phyloP scores from a whole-genome alignment of 345 rosid species.

The Pseudoturritis turrita region DNA sequence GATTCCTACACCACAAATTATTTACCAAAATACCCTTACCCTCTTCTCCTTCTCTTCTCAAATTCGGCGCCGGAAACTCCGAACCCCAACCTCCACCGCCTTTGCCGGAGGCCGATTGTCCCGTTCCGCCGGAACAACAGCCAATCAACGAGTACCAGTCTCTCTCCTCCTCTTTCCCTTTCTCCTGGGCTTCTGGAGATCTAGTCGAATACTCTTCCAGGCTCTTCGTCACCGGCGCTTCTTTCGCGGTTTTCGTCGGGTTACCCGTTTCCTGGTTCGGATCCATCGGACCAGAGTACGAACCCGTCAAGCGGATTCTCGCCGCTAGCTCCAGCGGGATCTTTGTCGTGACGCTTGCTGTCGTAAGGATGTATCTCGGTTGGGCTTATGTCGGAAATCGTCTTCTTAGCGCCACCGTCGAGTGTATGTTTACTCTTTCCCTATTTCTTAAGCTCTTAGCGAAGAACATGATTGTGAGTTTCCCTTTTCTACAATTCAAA shows the following conservation, averaged over 20 bases:
- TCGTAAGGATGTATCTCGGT: slow-evolving; percentile 89
- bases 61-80: slow-evolving; percentile 49
- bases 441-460: background rate
- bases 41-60: slow-evolving; percentile 34
- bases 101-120: slow-evolving; percentile 70
- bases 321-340: slow-evolving; percentile 73
- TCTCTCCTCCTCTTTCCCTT: slow-evolving; percentile 82
- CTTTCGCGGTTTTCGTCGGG: slow-evolving; percentile 65
- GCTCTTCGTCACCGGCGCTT: slow-evolving; percentile 61
- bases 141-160: slow-evolving; percentile 83
- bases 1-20: slow-evolving; percentile 6
- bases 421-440: slow-evolving; percentile 38
- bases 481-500: background rate
- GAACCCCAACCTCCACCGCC: slow-evolving; percentile 33
- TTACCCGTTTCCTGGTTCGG: slow-evolving; percentile 89
- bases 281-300: slow-evolving; percentile 55
- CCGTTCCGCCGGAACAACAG: slow-evolving; percentile 78
- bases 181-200: slow-evolving; percentile 72
- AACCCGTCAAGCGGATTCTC: slow-evolving; percentile 54
- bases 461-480: background rate
- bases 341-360: slow-evolving; percentile 74
- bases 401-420: slow-evolving; percentile 94
- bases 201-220: slow-evolving; percentile 52
- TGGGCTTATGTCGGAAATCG: slow-evolving; percentile 98
- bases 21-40: slow-evolving; percentile 11